phyloP scores from a whole-genome alignment of 257 asterid species.

The Fraxinus anomala region DNA sequence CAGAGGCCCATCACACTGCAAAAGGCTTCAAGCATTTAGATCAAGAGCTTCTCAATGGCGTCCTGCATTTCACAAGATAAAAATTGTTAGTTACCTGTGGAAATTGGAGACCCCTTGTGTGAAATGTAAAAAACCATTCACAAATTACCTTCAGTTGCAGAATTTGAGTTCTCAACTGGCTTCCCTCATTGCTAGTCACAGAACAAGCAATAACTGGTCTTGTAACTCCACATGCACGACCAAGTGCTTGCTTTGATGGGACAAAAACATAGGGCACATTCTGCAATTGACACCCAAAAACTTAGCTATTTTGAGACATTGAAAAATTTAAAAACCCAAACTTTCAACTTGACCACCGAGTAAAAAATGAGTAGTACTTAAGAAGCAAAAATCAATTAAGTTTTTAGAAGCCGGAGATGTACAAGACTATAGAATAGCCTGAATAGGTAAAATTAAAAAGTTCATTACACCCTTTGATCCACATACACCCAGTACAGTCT shows the following conservation, averaged over 20 bases:
- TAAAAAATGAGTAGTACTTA: background rate
- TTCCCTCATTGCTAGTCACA: conserved; percentile 81
- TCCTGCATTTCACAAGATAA: conserved; percentile 24
- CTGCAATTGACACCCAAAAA: conserved; percentile 26
- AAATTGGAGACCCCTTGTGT: background rate
- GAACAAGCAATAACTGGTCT: conserved; percentile 92
- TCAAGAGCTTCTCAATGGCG: conserved; percentile 47
- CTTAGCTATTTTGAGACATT: background rate
- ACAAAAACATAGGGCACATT: conserved; percentile 53
- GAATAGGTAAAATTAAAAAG: background rate
- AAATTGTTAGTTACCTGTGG: background rate
- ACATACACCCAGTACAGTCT: background rate
- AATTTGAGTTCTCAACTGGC: conserved; percentile 90
- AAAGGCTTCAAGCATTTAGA: conserved; percentile 29
- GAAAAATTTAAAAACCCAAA: background rate
- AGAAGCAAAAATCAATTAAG: background rate
- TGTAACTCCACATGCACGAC: conserved; percentile 92
- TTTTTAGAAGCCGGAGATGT: background rate
- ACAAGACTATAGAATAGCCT: background rate
- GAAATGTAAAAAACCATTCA: background rate
- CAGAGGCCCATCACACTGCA: conserved; percentile 45
- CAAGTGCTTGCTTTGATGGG: conserved; percentile 60
- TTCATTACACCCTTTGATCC: background rate
- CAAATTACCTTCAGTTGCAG: conserved; percentile 67
- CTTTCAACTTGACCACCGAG: background rate